Evolutionary conservation across 1,139 yeast species (phyloP).

Genomic region (Saccharomyces hybrid): DNA sequence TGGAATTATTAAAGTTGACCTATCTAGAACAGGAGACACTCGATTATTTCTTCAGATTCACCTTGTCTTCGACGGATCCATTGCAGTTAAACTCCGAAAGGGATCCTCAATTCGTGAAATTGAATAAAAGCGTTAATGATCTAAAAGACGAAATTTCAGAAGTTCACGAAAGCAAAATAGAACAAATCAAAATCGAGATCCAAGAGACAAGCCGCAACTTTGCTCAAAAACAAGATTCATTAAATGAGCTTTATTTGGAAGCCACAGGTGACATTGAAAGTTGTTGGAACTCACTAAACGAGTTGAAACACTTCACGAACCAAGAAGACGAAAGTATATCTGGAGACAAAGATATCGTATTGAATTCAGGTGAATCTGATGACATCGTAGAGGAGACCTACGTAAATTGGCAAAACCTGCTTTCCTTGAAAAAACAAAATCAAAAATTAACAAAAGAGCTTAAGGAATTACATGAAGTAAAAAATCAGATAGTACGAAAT

Average conservation of each 20-base stretch:
- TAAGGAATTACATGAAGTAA: conserved; percentile 6
- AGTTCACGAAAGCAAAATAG: conserved; percentile 13
- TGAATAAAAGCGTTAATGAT: conserved; percentile 18
- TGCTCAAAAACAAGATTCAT: conserved; percentile 17
- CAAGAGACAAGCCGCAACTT: conserved; percentile 13
- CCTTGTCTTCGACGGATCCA: conserved; percentile 21
- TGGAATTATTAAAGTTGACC: conserved; percentile 20
- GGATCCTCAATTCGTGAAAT: conserved; percentile 18
- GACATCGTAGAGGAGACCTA: conserved; percentile 8
- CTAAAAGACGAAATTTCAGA: conserved; percentile 14
- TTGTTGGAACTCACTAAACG: conserved; percentile 21
- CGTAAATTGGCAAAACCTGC: conserved; percentile 3
- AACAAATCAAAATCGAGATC: conserved; percentile 16
- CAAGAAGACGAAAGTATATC: conserved; percentile 5
- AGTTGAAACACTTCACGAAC: conserved; percentile 18
- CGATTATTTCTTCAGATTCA: conserved; percentile 28
- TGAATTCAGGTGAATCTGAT: conserved; percentile 1
- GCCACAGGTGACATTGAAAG: conserved; percentile 21
- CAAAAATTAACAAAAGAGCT: neutral
- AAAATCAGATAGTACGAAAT: conserved; percentile 1
- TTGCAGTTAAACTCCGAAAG: conserved; percentile 17
- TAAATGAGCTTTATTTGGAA: conserved; percentile 23
- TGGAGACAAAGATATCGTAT: neutral
- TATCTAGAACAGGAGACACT: conserved; percentile 30
- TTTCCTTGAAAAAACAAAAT: neutral